phyloP scores from a whole-genome alignment of 2,329 filamentous ascomycete species.

The Talaromyces funiculosus region DNA sequence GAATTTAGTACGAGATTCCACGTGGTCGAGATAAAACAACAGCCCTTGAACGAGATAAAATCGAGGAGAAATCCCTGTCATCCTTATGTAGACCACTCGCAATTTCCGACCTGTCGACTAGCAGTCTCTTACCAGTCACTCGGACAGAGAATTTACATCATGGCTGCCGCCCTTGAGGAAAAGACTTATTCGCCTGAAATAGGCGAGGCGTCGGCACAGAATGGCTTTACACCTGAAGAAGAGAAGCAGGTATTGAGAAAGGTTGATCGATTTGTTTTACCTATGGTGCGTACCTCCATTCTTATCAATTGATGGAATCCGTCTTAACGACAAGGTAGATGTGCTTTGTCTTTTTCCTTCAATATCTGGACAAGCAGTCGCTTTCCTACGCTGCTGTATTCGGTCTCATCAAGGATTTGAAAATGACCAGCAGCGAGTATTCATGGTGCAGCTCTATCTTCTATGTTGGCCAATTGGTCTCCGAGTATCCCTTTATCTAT shows the following conservation, averaged over 20 bases:
- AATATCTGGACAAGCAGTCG: constrained; percentile 38
- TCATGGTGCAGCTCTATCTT: constrained; percentile 42
- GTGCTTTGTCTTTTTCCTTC: constrained; percentile 41
- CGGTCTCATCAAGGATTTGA: constrained; percentile 44
- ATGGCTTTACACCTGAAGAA: constrained; percentile 13
- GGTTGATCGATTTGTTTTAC: constrained; percentile 21
- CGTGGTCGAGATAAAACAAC: background rate
- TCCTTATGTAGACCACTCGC: background rate
- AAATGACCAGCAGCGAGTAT: constrained; percentile 43
- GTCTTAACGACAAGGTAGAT: constrained; percentile 22
- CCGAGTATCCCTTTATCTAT: constrained; percentile 49
- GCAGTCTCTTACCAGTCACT: background rate
- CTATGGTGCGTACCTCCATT: constrained; percentile 15
- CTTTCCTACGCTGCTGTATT: constrained; percentile 43
- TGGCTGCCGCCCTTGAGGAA: background rate
- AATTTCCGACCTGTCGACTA: background rate
- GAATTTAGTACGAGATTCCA: background rate
- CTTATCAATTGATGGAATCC: background rate
- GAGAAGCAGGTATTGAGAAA: constrained; percentile 19
- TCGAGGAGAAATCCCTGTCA: background rate
- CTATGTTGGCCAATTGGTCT: constrained; percentile 40
- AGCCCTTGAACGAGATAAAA: background rate
- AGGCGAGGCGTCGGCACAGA: background rate
- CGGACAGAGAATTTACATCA: background rate
- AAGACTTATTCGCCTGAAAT: constrained; percentile 1